phyloP scores from a whole-genome alignment of 2,329 filamentous ascomycete genomes.

The Knufia petricola region DNA sequence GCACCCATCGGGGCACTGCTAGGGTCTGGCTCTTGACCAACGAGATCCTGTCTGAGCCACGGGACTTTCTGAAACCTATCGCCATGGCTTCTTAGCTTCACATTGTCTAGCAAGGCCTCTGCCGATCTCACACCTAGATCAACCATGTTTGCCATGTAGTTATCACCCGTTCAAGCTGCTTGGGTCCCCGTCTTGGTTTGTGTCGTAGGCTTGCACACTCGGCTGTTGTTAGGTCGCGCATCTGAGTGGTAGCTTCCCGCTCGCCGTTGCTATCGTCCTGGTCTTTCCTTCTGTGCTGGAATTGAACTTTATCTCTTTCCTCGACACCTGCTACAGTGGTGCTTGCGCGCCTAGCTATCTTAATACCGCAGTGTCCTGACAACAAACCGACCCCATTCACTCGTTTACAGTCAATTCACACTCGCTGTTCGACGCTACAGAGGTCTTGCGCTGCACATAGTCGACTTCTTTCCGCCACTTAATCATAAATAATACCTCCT shows the following conservation, averaged over 20 bases:
- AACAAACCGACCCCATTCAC: constrained; percentile 6
- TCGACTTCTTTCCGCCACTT: neutral
- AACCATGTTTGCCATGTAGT: neutral
- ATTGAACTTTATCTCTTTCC: neutral
- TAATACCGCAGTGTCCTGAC: neutral
- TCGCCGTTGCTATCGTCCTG: neutral
- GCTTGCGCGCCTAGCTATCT: neutral
- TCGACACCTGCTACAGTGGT: too few relatives aligned
- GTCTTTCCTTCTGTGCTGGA: neutral
- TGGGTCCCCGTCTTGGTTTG: neutral
- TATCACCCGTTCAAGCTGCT: neutral
- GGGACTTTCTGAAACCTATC: neutral
- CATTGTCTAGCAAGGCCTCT: neutral
- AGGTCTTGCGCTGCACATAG: neutral
- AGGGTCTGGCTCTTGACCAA: neutral
- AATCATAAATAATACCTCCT: neutral
- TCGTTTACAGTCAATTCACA: constrained; percentile 5
- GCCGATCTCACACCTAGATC: neutral
- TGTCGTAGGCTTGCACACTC: neutral
- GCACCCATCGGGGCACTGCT: neutral
- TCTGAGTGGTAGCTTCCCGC: neutral
- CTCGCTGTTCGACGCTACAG: neutral
- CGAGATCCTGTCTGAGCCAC: neutral
- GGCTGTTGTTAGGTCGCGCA: neutral
- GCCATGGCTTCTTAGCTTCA: neutral